Conservation (phyloP, 306 rosid species). For the Canavalia gladiata region DNA sequence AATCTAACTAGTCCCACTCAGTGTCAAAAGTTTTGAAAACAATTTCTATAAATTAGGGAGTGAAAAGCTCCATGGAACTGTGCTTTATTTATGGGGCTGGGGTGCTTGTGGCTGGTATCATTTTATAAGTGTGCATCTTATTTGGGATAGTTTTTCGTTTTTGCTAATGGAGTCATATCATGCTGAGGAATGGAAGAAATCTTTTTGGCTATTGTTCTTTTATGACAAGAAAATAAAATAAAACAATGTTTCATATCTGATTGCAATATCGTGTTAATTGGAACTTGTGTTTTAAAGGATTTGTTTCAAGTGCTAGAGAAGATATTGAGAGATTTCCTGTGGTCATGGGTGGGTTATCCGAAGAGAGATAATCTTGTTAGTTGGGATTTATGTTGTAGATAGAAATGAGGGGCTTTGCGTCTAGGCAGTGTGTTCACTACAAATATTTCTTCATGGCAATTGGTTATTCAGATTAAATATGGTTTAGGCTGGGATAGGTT, state of each 20-base stretch:
- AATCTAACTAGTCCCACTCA: not conserved
- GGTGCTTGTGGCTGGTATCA: constrained; percentile 5
- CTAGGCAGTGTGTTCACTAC: not conserved
- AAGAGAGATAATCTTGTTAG: not conserved
- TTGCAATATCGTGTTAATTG: not conserved
- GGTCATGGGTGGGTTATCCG: not conserved
- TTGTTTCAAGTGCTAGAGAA: constrained; percentile 16
- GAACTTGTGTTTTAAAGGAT: not conserved
- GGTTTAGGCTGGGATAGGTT: constrained; percentile 3
- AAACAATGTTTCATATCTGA: not conserved
- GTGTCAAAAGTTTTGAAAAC: not conserved
- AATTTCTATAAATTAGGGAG: not conserved
- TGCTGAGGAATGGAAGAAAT: not conserved
- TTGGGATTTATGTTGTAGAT: constrained; percentile 1
- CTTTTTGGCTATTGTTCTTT: constrained; percentile 6
- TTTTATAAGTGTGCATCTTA: not conserved
- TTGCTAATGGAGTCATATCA: not conserved
- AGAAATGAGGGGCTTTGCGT: constrained; percentile 1
- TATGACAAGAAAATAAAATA: not conserved
- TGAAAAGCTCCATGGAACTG: not conserved
- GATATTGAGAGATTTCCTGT: not conserved
- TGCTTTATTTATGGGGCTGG: not conserved
- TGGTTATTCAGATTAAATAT: constrained; percentile 7
- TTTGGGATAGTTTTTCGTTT: too few relatives aligned
- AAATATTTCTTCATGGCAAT: constrained; percentile 4